phyloP scores from a whole-genome alignment of 2,329 filamentous ascomycete genomes.

The Phialophora tarda region DNA sequence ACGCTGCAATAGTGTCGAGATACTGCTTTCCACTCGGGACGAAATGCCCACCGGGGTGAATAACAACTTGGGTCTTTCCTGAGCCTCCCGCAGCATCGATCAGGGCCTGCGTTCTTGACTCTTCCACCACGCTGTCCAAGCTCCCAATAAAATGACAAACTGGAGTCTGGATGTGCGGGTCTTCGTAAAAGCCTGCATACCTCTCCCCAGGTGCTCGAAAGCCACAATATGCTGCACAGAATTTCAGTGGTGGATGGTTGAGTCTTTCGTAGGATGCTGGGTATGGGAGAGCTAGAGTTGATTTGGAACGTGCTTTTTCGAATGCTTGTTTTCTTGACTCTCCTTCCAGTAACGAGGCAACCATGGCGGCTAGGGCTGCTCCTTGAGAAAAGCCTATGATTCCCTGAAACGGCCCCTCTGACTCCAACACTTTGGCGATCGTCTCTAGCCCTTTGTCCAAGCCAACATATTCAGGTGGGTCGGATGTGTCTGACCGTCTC shows the following conservation, averaged over 20 bases:
- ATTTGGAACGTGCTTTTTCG: slow-evolving; percentile 37
- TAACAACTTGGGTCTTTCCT: slow-evolving; percentile 61
- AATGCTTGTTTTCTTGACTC: slow-evolving; percentile 49
- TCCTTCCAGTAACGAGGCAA: slow-evolving; percentile 73
- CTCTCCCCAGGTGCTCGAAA: slow-evolving; percentile 69
- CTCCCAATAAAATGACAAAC: slow-evolving; percentile 81
- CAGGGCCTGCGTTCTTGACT: slow-evolving; percentile 70
- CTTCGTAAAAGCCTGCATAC: slow-evolving; percentile 72
- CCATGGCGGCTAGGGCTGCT: slow-evolving; percentile 71
- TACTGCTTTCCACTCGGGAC: slow-evolving; percentile 83
- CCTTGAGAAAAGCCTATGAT: slow-evolving; percentile 85
- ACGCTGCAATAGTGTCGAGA: slow-evolving; percentile 74
- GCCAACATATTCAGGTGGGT: slow-evolving; percentile 67
- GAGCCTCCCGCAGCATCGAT: slow-evolving; percentile 67
- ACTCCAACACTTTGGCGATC: slow-evolving; percentile 66
- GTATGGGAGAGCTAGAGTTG: slow-evolving; percentile 52
- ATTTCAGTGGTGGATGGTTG: slow-evolving; percentile 65
- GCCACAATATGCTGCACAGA: slow-evolving; percentile 77
- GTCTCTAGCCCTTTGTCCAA: slow-evolving; percentile 70
- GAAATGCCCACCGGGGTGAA: slow-evolving; percentile 89
- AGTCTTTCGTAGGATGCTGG: slow-evolving; percentile 56
- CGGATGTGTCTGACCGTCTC: slow-evolving; percentile 66
- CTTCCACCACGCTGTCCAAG: slow-evolving; percentile 86
- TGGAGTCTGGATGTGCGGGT: slow-evolving; percentile 74
- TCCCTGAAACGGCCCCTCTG: slow-evolving; percentile 73